Conservation (phyloP, 176 grass and related monocot species). For the Juncus inflexus region DNA sequence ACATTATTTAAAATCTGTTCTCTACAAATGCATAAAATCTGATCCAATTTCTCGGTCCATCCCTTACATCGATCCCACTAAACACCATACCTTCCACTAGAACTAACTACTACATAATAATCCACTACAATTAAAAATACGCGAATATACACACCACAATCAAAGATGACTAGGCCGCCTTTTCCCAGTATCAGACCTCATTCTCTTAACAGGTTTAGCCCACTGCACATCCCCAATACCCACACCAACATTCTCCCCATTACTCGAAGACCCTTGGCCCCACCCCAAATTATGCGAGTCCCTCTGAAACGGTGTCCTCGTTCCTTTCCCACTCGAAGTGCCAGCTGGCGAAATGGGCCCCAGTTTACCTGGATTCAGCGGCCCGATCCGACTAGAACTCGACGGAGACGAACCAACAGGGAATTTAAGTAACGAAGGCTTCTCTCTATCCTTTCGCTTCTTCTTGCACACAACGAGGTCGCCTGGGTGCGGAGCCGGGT, state of each 20-base stretch:
- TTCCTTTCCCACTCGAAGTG: conserved; percentile 26
- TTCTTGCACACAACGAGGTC: conserved; percentile 91
- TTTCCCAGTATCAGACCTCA: conserved; percentile 76
- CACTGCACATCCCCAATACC: conserved; percentile 93
- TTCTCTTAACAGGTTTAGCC: conserved; percentile 84
- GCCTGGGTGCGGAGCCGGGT: conserved; percentile 53
- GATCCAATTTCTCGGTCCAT: no score
- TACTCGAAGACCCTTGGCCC: conserved; percentile 33
- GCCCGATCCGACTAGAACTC: conserved; percentile 56
- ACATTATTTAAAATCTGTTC: no score
- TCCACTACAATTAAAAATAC: conserved; percentile 14
- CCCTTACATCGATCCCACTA: neutral
- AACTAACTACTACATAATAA: conserved; percentile 6
- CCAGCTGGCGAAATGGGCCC: conserved; percentile 39
- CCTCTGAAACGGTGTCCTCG: conserved; percentile 48
- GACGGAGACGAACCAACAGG: conserved; percentile 40
- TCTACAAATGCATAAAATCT: no score
- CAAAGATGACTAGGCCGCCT: conserved; percentile 84
- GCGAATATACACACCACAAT: conserved; percentile 36
- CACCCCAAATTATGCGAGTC: conserved; percentile 54
- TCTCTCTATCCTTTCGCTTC: conserved; percentile 74
- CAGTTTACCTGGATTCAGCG: conserved; percentile 45
- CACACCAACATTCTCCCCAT: conserved; percentile 14
- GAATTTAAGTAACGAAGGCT: conserved; percentile 19
- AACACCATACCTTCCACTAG: conserved; percentile 19